phyloP scores from a whole-genome alignment of 2,329 filamentous ascomycete species.

The Cryoendolithus antarcticus region DNA sequence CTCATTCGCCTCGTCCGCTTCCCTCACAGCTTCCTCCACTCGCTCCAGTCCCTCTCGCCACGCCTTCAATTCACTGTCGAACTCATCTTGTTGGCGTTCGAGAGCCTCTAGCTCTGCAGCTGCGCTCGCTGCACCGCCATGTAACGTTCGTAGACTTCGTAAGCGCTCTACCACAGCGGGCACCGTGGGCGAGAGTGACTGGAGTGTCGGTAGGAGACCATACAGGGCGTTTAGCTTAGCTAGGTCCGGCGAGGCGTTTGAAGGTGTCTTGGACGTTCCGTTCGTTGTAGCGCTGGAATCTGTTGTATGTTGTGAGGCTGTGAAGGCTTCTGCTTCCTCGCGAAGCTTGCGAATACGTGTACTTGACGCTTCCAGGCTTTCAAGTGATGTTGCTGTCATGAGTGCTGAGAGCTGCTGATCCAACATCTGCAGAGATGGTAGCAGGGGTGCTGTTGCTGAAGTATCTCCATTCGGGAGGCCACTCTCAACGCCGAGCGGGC shows the following conservation, averaged over 20 bases:
- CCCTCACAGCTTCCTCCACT: slow-evolving; percentile 61
- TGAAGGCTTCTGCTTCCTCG: slow-evolving; percentile 56
- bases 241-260: slow-evolving; percentile 1
- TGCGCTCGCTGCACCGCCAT: slow-evolving; percentile 74
- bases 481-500: slow-evolving; percentile 52
- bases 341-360: slow-evolving; percentile 16
- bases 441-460: slow-evolving; percentile 49
- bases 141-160: slow-evolving; percentile 69
- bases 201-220: slow-evolving; percentile 79
- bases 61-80: slow-evolving; percentile 69
- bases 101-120: slow-evolving; percentile 64
- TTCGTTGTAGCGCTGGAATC: not conserved
- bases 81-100: slow-evolving; percentile 68
- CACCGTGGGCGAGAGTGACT: slow-evolving; percentile 70
- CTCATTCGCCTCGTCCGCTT: slow-evolving; percentile 57
- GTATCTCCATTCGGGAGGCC: slow-evolving; percentile 48
- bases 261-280: slow-evolving; percentile 1
- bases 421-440: slow-evolving; percentile 69
- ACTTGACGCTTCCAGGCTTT: slow-evolving; percentile 51
- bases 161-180: slow-evolving; percentile 77
- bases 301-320: slow-evolving; percentile 43
- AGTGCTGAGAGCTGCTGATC: slow-evolving; percentile 70
- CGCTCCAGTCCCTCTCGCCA: slow-evolving; percentile 74
- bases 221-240: slow-evolving; percentile 82
- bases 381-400: slow-evolving; percentile 52